Evolutionary conservation across 2,329 filamentous ascomycete genomes (phyloP), one percentile per base, ranked within the genome.

Genomic region (Rutstroemia sp.): DNA sequence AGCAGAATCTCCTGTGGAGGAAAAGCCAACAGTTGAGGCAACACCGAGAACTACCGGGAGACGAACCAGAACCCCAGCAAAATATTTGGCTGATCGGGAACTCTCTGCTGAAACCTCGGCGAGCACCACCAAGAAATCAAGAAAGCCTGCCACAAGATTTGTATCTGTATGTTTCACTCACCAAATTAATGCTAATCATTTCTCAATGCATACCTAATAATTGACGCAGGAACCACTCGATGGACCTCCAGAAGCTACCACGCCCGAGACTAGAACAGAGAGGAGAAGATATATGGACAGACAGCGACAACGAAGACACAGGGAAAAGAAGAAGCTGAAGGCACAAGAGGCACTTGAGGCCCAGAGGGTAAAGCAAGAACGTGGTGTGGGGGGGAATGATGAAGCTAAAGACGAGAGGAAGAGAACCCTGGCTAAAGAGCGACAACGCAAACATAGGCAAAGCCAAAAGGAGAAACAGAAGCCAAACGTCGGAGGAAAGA

Each of bases 341-440:
- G 16, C 14, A 41, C 38, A 41, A 41, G 7, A 30, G 27, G 27
- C 8, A 30, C 27, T 30, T 3, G 27, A 30, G 9, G 27, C 27
- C 10, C 51, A 53, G 25, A 41, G 47, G 37, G 51, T 27, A 16
- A 23, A 38, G 30, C 51, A 53, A 14, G 25, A 19, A 27, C 41
- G 4, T 2, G 51, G 46, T 9, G 14, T 27, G 38, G 51, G 38
- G 3, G 42, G 17, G 14, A 17, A 38, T 3, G 30, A 41, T 8
- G 27, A 53, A 16, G 51, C 25, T 3, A 48, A 53, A 53, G 51
- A 53, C 25, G 51, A 53, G 27, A 48, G 51, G 25, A 53, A 53
- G 16, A 53, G 37, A 14, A 41, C 51, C 4, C 37, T 53, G 51
- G 42, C 51, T 25, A 46, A 39, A 38, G 51, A 53, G 25, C 41